These are phyloP conservation scores for Xerophyta viscosa DNA, from an alignment of 106 monocot species.

Conservation along the genomic window DNA sequence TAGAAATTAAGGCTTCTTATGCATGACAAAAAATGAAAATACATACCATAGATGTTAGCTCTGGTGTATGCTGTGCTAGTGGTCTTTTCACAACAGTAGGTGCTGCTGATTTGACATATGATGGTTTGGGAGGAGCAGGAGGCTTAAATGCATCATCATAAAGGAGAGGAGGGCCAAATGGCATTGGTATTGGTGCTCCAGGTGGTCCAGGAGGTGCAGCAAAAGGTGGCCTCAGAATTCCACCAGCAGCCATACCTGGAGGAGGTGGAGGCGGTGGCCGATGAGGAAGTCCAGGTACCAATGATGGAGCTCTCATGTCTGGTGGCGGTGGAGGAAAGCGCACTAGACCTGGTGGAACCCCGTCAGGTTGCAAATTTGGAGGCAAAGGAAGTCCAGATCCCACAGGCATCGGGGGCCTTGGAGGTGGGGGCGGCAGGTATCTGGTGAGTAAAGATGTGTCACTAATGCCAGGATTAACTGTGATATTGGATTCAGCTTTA, in stretches of 20 bases:
- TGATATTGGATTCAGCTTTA: slow-evolving; percentile 15
- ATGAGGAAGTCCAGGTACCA: slow-evolving; percentile 35
- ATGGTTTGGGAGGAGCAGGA: slow-evolving; percentile 65
- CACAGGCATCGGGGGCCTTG: slow-evolving; percentile 31
- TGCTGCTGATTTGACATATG: slow-evolving; percentile 94
- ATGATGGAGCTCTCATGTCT: slow-evolving; percentile 36
- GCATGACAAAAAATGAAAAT: too few relatives aligned
- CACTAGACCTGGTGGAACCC: slow-evolving; percentile 53
- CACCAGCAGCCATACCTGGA: slow-evolving; percentile 41
- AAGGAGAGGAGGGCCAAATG: slow-evolving; percentile 22
- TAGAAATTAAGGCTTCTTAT: not conserved
- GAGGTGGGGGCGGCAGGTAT: slow-evolving; percentile 48
- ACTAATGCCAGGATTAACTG: slow-evolving; percentile 5
- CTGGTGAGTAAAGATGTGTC: slow-evolving; percentile 23
- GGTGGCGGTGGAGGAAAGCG: slow-evolving; percentile 67
- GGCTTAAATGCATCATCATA: slow-evolving; percentile 37
- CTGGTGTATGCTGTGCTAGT: slow-evolving; percentile 88
- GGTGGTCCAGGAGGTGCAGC: slow-evolving; percentile 45
- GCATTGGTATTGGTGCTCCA: slow-evolving; percentile 21
- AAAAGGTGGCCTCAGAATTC: slow-evolving; percentile 40
- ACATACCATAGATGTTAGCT: slow-evolving; percentile 92
- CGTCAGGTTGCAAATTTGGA: slow-evolving; percentile 39
- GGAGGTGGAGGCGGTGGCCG: slow-evolving; percentile 44
- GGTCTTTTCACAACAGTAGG: slow-evolving; percentile 98
- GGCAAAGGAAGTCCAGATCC: slow-evolving; percentile 31